Conservation (phyloP, 768 basidiomycete genomes). For the Tylopilus plumbeoviolaceoides region DNA sequence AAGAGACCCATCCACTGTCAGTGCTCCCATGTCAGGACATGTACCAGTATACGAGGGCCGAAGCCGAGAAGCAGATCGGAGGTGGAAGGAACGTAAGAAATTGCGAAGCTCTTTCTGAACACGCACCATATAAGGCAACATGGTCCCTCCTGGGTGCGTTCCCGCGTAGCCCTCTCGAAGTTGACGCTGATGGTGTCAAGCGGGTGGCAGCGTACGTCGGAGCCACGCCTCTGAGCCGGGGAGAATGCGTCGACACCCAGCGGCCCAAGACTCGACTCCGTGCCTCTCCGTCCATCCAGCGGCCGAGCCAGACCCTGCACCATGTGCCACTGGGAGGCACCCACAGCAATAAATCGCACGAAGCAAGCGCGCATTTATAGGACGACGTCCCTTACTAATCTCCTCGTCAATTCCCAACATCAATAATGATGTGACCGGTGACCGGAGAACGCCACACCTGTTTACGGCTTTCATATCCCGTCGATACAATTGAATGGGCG, state of each 20-base stretch:
- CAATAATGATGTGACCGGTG: slow-evolving; percentile 6
- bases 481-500: too few relatives aligned
- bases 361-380: slow-evolving; percentile 15
- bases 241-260: not conserved
- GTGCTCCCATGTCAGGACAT: slow-evolving; percentile 14
- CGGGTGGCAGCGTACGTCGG: not conserved
- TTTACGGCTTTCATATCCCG: not conserved
- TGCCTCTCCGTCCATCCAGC: not conserved
- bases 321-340: slow-evolving; percentile 4
- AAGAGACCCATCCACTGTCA: slow-evolving; percentile 5
- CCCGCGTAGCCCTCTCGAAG: not conserved
- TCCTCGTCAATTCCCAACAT: slow-evolving; percentile 6
- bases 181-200: slow-evolving; percentile 2
- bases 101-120: slow-evolving; percentile 11
- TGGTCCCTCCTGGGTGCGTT: slow-evolving; percentile 5
- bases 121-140: slow-evolving; percentile 11
- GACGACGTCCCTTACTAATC: slow-evolving; percentile 18
- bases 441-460: slow-evolving; percentile 22
- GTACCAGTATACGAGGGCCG: slow-evolving; percentile 1
- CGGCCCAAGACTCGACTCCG: not conserved
- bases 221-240: not conserved
- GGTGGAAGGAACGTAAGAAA: slow-evolving; percentile 16
- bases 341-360: slow-evolving; percentile 25
- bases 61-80: slow-evolving; percentile 25
- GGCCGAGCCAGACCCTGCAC: not conserved